Conservation (phyloP, 495 filamentous ascomycete genomes). For the Clavariopsis aquatica region DNA sequence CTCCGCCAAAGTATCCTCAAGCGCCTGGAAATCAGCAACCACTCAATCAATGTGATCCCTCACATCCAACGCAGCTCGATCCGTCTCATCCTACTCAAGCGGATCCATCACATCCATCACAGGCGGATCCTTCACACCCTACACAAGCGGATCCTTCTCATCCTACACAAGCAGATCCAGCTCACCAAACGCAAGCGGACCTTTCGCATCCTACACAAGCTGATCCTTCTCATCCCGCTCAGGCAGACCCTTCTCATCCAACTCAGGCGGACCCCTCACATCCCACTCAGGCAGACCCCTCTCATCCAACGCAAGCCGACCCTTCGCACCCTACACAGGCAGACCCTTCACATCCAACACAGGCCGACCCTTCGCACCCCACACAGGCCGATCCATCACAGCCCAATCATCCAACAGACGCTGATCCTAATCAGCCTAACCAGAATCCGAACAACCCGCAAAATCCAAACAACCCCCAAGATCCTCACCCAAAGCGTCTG, state of each 20-base stretch:
- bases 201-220: constrained; percentile 10
- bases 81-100: constrained; percentile 10
- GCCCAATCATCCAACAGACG: not conserved
- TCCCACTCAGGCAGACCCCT: constrained; percentile 18
- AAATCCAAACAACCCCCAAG: constrained; percentile 7
- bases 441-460: not conserved
- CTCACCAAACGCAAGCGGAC: not conserved
- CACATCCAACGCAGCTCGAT: not conserved
- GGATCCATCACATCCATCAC: constrained; percentile 9
- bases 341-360: constrained; percentile 9
- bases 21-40: constrained; percentile 11
- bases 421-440: constrained; percentile 11
- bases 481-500: constrained; percentile 12
- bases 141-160: constrained; percentile 2
- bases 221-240: constrained; percentile 12
- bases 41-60: constrained; percentile 3
- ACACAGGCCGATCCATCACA: not conserved
- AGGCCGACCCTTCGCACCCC: constrained; percentile 11
- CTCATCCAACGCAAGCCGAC: constrained; percentile 23
- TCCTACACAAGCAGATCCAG: constrained; percentile 18
- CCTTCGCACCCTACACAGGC: constrained; percentile 17
- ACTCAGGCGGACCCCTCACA: constrained; percentile 22
- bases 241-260: constrained; percentile 25
- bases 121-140: constrained; percentile 2
- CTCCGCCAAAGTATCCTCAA: not conserved